These are phyloP conservation scores for Tuber magnatum DNA, from an alignment of 495 filamentous ascomycete species.

Conservation along the genomic window DNA sequence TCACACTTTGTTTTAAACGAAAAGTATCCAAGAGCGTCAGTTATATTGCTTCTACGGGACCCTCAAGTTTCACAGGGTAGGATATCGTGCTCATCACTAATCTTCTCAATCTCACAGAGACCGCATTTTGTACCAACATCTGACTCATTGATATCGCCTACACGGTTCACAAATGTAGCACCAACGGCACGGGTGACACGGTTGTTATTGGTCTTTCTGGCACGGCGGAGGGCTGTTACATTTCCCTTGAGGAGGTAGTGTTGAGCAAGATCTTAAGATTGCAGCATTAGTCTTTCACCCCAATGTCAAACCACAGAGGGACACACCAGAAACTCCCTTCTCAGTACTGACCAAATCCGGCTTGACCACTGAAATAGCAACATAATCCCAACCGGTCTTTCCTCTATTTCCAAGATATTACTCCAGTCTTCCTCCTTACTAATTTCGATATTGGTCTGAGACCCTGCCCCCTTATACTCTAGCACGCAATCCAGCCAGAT, in stretches of 20 bases:
- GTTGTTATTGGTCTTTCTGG: conserved; percentile 99
- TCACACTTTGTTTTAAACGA: conserved; percentile 95
- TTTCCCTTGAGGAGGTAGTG: conserved; percentile 93
- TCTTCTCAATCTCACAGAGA: conserved; percentile 96
- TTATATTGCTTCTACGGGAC: not conserved
- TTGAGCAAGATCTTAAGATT: conserved; percentile 73
- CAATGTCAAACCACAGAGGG: not conserved
- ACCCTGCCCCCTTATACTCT: conserved; percentile 99
- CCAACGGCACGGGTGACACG: conserved; percentile 92
- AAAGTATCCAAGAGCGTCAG: conserved; percentile 58
- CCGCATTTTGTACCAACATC: conserved; percentile 92
- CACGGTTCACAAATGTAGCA: conserved; percentile 94
- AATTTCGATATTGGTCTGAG: conserved; percentile 97
- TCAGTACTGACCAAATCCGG: conserved; percentile 98
- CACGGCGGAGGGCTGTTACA: conserved; percentile 90
- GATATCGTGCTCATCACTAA: conserved; percentile 69
- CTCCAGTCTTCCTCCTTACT: conserved; percentile 99
- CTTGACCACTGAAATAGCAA: conserved; percentile 81
- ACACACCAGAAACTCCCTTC: conserved; percentile 88
- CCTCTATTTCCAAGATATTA: conserved; percentile 94
- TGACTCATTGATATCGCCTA: conserved; percentile 83
- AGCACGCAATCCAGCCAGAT: conserved; percentile 88
- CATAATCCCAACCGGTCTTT: conserved; percentile 96
- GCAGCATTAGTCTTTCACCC: conserved; percentile 18
- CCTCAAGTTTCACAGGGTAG: conserved; percentile 1